phyloP scores from a whole-genome alignment of 139 green algal genomes.

The Chlamydomonas sp. region DNA sequence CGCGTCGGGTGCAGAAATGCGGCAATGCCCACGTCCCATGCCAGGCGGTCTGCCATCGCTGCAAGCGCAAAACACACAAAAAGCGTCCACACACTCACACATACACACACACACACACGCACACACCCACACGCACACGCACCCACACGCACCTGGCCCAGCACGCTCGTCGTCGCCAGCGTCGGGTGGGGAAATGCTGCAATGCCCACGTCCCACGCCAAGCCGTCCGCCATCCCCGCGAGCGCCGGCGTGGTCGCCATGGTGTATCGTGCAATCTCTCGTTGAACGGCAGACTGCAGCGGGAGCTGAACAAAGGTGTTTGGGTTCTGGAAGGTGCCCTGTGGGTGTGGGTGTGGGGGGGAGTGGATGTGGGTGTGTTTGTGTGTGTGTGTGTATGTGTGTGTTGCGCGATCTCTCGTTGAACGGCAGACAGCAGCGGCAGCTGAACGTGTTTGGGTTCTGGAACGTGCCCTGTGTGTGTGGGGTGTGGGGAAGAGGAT shows the following conservation, averaged over 20 bases:
- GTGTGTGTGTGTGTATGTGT: background rate
- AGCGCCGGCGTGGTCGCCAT: conserved; percentile 11
- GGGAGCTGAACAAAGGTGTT: conserved; percentile 72
- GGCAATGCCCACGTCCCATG: too few species aligned
- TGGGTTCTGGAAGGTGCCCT: conserved; percentile 61
- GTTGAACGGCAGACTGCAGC: conserved; percentile 67
- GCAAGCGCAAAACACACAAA: too few species aligned
- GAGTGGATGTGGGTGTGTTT: background rate
- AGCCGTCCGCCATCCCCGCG: background rate
- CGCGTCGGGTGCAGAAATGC: too few species aligned
- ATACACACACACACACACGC: too few species aligned
- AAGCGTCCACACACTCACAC: too few species aligned
- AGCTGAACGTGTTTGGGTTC: conserved; percentile 56
- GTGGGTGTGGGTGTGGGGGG: conserved; percentile 56
- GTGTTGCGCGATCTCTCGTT: conserved; percentile 61
- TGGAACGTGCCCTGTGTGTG: conserved; percentile 71
- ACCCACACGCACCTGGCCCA: too few species aligned
- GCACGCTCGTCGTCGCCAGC: too few species aligned
- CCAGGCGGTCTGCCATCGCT: too few species aligned
- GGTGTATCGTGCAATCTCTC: conserved; percentile 55
- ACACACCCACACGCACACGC: too few species aligned
- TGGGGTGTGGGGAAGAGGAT: conserved; percentile 31
- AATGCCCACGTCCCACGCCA: background rate
- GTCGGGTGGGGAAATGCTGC: too few species aligned
- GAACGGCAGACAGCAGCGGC: conserved; percentile 69